Percentiles rank a stretch among this genome's conserved stretches.
phyloP scores from a whole-genome alignment of 2,329 filamentous ascomycete species.

The Cercospora brassicicola region DNA sequence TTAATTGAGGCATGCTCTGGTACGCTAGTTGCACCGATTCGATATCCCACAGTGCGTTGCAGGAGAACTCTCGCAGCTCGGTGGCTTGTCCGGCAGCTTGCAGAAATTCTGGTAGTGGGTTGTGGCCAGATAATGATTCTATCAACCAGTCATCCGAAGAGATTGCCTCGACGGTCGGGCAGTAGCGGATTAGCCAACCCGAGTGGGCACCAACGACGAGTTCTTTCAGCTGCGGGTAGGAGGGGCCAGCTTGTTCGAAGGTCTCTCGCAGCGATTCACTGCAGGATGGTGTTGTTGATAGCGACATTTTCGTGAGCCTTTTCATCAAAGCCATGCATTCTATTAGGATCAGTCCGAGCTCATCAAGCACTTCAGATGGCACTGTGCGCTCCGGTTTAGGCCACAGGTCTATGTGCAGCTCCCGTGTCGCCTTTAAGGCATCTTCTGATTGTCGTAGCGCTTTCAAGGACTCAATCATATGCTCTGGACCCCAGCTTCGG shows the following conservation, averaged over 20 bases:
- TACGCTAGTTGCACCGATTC: neutral
- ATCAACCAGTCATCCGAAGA: conserved; percentile 8
- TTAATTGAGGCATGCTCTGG: neutral
- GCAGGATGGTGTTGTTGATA: conserved; percentile 1
- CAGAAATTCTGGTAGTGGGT: neutral
- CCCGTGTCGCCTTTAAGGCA: neutral
- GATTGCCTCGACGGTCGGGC: neutral
- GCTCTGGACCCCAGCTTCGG: neutral
- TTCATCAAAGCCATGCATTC: neutral
- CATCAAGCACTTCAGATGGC: neutral
- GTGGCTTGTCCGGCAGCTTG: neutral
- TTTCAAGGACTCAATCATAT: conserved; percentile 1
- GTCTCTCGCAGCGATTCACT: neutral
- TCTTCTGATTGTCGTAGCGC: neutral
- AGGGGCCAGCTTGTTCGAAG: neutral
- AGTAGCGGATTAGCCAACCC: neutral
- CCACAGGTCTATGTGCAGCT: conserved; percentile 3
- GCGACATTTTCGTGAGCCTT: neutral
- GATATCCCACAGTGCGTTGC: conserved; percentile 1
- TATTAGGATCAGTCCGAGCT: neutral
- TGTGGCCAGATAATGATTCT: neutral
- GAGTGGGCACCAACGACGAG: neutral
- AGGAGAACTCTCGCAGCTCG: neutral
- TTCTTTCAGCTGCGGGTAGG: neutral
- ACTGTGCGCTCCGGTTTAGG: neutral